Percentiles rank a stretch among this genome's conserved stretches.
Evolutionary conservation across 352 stramenopile genomes (phyloP).

Genomic region (Vaucheria bursata): DNA sequence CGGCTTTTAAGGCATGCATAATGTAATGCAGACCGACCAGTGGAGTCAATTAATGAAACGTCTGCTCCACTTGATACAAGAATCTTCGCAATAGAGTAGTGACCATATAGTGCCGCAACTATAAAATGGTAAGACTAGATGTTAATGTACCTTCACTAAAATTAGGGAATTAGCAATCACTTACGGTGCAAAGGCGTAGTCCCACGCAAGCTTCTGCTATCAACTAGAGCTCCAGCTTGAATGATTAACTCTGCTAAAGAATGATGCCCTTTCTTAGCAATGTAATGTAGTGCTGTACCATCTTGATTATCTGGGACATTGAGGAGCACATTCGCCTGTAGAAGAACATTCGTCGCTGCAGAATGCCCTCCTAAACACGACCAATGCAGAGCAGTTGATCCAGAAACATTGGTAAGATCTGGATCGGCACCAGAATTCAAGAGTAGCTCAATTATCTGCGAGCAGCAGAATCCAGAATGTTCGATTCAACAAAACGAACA

Average conservation of each 20-base stretch:
- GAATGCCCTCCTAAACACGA: constrained; percentile 39
- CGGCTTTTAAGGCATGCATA: constrained; percentile 43
- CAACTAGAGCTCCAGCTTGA: constrained; percentile 29
- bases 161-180: too few species aligned
- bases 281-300: constrained; percentile 41
- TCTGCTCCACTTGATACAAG: constrained; percentile 34
- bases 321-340: constrained; percentile 31
- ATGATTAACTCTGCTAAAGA: constrained; percentile 30
- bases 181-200: constrained; percentile 41
- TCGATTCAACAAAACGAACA: too few species aligned
- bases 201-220: constrained; percentile 29
- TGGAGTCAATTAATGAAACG: constrained; percentile 19
- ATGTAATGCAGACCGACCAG: constrained; percentile 37
- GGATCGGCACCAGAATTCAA: constrained; percentile 37
- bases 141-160: too few species aligned
- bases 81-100: constrained; percentile 29
- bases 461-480: too few species aligned
- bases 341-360: constrained; percentile 31
- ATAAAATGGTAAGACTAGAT: too few species aligned
- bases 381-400: constrained; percentile 44
- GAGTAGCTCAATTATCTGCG: constrained; percentile 40
- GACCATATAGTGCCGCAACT: too few species aligned
- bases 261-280: constrained; percentile 36
- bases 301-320: constrained; percentile 41
- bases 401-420: constrained; percentile 28